phyloP scores from a whole-genome alignment of 768 basidiomycete genomes.

The Serendipita sp. region DNA sequence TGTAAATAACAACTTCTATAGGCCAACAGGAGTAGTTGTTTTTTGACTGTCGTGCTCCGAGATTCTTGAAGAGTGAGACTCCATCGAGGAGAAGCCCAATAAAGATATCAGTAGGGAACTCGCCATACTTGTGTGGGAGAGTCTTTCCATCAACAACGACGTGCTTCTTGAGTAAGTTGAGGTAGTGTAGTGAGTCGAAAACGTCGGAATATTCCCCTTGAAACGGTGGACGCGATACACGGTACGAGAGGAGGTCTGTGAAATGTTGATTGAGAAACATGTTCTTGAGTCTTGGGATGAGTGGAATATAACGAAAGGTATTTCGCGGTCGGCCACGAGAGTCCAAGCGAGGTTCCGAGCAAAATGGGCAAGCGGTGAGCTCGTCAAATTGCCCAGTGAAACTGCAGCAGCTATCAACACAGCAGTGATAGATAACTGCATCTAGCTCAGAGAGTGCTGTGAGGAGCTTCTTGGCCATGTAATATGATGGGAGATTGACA shows the following conservation, averaged over 20 bases:
- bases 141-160: slow-evolving; percentile 20
- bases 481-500: too few relatives aligned
- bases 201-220: slow-evolving; percentile 20
- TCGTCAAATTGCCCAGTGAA: slow-evolving; percentile 22
- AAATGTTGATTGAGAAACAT: slow-evolving; percentile 14
- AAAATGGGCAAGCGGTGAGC: slow-evolving; percentile 23
- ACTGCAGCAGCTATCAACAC: slow-evolving; percentile 27
- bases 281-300: slow-evolving; percentile 24
- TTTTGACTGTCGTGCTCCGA: slow-evolving; percentile 21
- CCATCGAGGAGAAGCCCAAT: slow-evolving; percentile 30
- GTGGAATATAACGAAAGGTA: slow-evolving; percentile 25
- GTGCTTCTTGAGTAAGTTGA: slow-evolving; percentile 12
- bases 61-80: slow-evolving; percentile 15
- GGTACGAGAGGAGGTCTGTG: slow-evolving; percentile 16
- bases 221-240: slow-evolving; percentile 12
- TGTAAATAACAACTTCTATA: slow-evolving; percentile 28
- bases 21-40: slow-evolving; percentile 24
- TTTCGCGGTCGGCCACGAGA: slow-evolving; percentile 15
- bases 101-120: slow-evolving; percentile 25
- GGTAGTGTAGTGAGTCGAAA: slow-evolving; percentile 24
- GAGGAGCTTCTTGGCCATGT: too few relatives aligned
- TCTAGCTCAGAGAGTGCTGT: slow-evolving; percentile 19
- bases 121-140: slow-evolving; percentile 22
- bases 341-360: slow-evolving; percentile 19
- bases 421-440: slow-evolving; percentile 27